Evolutionary conservation across 2,329 filamentous ascomycete genomes (phyloP), one percentile per base, ranked within the genome.

Genomic region (Aspergillus proliferans): DNA sequence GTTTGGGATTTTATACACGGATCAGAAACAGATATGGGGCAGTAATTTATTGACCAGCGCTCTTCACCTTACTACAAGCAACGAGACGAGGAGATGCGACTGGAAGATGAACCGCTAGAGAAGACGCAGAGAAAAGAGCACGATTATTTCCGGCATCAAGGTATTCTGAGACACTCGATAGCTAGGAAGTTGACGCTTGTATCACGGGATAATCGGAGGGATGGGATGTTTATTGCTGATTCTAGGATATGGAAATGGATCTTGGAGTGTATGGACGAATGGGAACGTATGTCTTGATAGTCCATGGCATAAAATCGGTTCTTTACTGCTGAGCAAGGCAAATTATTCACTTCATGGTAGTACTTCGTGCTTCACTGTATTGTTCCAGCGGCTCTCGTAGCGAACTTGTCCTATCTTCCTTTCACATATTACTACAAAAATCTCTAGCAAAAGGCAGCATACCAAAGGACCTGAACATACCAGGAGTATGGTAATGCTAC

Each of bases 221-320:
- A 56, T 19, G 51, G 26, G 9, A 28, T 57, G 47, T 60, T 58
- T 50, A 26, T 57, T 12, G 33, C 58, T 43, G 51, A 50, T 43
- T 43, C 55, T 2, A 44, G 47, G n/a, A 43, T 57, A 45, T 59
- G 50, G 55, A 59, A 55, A 36, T 58, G 50, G 57, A 51, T 59
- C 46, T 26, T 52, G 43, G 28, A 18, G 42, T 59, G 47, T 42
- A 36, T 53, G 28, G 42, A 51, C 14, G 54, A 57, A 28, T 58
- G 50, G 55, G 43, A 52, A 40, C 43, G 33, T 12, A 45, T 47
- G 34, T 14, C 21, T 42, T 49, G 14, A 49, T 30, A 12, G 26
- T 4, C 10, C 26, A 30, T 5, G 26, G 10, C 10, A 12, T 30
- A 12, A 2, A 30, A 12, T 30, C 12, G 26, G 10, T 30, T 30